These are phyloP conservation scores for Waltiozyma sp. DNA, from an alignment of 1,139 yeast species.

Conservation along the genomic window DNA sequence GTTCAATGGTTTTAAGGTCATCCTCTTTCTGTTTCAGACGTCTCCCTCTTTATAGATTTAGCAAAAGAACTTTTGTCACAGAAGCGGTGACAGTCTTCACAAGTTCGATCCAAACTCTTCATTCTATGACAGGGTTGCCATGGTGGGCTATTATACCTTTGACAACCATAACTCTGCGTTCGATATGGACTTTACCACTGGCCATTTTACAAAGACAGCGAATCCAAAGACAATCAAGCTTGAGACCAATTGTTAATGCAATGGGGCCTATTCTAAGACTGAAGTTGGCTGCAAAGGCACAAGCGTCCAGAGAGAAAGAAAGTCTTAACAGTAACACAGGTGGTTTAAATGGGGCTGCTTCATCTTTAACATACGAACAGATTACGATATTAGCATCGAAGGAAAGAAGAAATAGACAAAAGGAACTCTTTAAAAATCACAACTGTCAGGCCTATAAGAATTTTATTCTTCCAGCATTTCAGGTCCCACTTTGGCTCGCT, in stretches of 20 bases:
- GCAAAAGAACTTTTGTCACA: slow-evolving; percentile 7
- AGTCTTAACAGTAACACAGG: slow-evolving; percentile 6
- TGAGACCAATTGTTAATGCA: slow-evolving; percentile 61
- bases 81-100: slow-evolving; percentile 23
- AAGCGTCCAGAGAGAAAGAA: slow-evolving; percentile 10
- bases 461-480: slow-evolving; percentile 60
- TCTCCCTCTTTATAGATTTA: not conserved
- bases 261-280: slow-evolving; percentile 66
- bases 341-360: slow-evolving; percentile 23
- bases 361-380: slow-evolving; percentile 63
- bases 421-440: slow-evolving; percentile 50
- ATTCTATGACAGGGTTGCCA: slow-evolving; percentile 50
- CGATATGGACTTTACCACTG: slow-evolving; percentile 64
- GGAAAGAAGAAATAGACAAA: slow-evolving; percentile 69
- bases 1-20: too few relatives aligned
- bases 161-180: slow-evolving; percentile 55
- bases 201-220: slow-evolving; percentile 64
- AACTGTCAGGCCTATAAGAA: slow-evolving; percentile 77
- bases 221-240: slow-evolving; percentile 55
- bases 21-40: not conserved
- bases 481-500: slow-evolving; percentile 81
- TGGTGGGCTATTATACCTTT: slow-evolving; percentile 81
- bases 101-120: slow-evolving; percentile 35
- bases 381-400: slow-evolving; percentile 62
- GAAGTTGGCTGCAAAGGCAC: slow-evolving; percentile 48